Percentiles rank a stretch among this genome's conserved stretches.
phyloP scores from a whole-genome alignment of 148 eudicot species.

The Camellia sinensis region DNA sequence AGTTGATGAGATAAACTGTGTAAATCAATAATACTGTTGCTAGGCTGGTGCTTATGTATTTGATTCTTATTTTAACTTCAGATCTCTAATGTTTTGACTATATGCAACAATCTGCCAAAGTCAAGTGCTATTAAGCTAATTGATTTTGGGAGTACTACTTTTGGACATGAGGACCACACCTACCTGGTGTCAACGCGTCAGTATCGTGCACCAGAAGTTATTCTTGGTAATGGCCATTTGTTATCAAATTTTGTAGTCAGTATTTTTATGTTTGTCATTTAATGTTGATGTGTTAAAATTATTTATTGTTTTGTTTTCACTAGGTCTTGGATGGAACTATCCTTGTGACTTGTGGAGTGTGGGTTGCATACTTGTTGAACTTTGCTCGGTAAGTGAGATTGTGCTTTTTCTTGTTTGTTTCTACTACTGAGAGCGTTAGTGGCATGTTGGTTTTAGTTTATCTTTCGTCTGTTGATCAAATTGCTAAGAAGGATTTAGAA shows the following conservation, averaged over 20 bases:
- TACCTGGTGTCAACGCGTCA: slow-evolving; percentile 59
- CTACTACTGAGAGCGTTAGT: not conserved
- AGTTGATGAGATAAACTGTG: not conserved
- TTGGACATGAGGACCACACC: slow-evolving; percentile 51
- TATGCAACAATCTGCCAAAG: slow-evolving; percentile 50
- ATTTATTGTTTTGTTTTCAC: slow-evolving; percentile 9
- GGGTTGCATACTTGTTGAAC: slow-evolving; percentile 59
- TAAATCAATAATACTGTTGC: not conserved
- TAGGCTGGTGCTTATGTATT: not conserved
- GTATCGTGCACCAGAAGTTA: slow-evolving; percentile 64
- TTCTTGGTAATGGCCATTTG: slow-evolving; percentile 38
- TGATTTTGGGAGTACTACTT: slow-evolving; percentile 62
- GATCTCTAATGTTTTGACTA: slow-evolving; percentile 17
- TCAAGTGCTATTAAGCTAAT: slow-evolving; percentile 62
- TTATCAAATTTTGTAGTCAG: not conserved
- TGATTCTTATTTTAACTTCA: not conserved
- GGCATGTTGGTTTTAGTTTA: not conserved
- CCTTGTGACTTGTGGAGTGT: slow-evolving; percentile 66
- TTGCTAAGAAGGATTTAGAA: not conserved
- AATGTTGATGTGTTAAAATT: not conserved
- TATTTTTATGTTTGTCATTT: slow-evolving; percentile 3
- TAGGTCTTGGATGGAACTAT: slow-evolving; percentile 64
- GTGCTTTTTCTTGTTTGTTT: not conserved
- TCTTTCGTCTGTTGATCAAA: not conserved
- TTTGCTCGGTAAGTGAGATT: slow-evolving; percentile 47